These are phyloP conservation scores for Chaetomiaceae sp. DNA, from an alignment of 2,329 filamentous ascomycete species.

Conservation along the genomic window DNA sequence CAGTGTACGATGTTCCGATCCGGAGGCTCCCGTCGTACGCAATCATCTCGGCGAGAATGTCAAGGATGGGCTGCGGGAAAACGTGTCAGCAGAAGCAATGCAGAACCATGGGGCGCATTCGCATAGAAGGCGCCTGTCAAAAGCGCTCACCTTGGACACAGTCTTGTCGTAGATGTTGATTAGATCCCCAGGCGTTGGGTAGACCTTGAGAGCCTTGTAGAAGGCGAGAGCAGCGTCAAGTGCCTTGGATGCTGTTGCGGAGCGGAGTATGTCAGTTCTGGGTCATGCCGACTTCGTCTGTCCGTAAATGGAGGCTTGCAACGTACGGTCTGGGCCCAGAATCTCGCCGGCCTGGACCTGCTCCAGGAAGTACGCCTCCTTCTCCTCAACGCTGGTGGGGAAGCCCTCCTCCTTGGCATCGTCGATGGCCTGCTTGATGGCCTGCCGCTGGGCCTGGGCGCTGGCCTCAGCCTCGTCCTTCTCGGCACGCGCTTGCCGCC, in stretches of 20 bases:
- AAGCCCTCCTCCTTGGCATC: slow-evolving; percentile 87
- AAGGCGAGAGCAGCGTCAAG: slow-evolving; percentile 89
- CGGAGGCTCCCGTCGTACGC: slow-evolving; percentile 74
- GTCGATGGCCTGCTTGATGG: slow-evolving; percentile 69
- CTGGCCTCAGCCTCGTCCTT: slow-evolving; percentile 66
- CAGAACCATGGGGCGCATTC: background rate
- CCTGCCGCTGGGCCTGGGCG: slow-evolving; percentile 60
- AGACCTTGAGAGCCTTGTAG: slow-evolving; percentile 98
- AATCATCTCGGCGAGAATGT: slow-evolving; percentile 97
- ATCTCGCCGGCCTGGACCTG: slow-evolving; percentile 86
- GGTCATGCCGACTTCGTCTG: background rate
- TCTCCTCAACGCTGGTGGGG: slow-evolving; percentile 83
- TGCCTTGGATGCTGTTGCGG: slow-evolving; percentile 51
- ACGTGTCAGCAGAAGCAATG: background rate
- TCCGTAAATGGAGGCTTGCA: background rate
- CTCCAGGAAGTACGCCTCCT: slow-evolving; percentile 93
- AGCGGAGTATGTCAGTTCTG: background rate
- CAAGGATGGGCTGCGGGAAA: slow-evolving; percentile 68
- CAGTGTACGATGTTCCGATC: slow-evolving; percentile 40
- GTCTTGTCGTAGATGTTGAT: slow-evolving; percentile 99
- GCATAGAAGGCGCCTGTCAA: too few species aligned
- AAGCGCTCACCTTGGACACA: slow-evolving; percentile 82
- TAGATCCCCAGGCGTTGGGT: slow-evolving; percentile 85
- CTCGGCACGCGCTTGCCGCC: slow-evolving; percentile 61
- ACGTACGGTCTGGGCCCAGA: slow-evolving; percentile 74